Evolutionary conservation across 2,329 filamentous ascomycete genomes (phyloP), one percentile per base, ranked within the genome.

Genomic region (Phyllosticta citribraziliensis): DNA sequence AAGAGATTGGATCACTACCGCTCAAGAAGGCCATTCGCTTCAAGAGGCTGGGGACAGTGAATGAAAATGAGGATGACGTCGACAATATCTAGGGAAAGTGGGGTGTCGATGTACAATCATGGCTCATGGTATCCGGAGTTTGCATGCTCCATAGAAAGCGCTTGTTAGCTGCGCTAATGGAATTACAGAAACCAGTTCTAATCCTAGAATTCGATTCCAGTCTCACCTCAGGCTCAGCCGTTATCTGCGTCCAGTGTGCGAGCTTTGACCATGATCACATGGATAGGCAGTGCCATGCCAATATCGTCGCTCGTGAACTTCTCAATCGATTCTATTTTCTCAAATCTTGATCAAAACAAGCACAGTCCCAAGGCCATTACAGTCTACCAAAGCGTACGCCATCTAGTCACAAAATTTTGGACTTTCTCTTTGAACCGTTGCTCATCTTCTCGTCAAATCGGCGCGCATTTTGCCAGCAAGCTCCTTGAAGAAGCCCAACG

Each of bases 401-500:
- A 40, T 17, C 33, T 30, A 30, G 2, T 5, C 6, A 30, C 12
- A 40, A 40, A 40, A 11, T 14, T 17, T 40, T 40, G 12, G 12
- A 2, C 17, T 1, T 40, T 14, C 35, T 8, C 27, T 30, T 10
- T 30, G 9, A 6, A 10, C 5, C 6, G 9, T 5, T 6, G 8
- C 2, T 30, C 27, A 30, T 30, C 27, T 14, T 40, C 17, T 17
- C 35, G 12, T n/a, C 17, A 47, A 19, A 47, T 47, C 40, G 12
- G 3, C 2, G 3, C 40, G 12, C 40, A 47, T 2, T 4, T n/a
- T n/a, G 5, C 40, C 40, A 2, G 40, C 40, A 47, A 70, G 27
- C 57, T 62, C 65, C 33, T 33, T 64, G 60, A 70, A 70, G 56
- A 75, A 74, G 0, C 63, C 66, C 20, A 70, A 69, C 24, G 74